Percentiles rank a stretch among this genome's conserved stretches.
These are phyloP conservation scores for Clavariopsis aquatica DNA, from an alignment of 495 filamentous ascomycete species.

Conservation along the genomic window DNA sequence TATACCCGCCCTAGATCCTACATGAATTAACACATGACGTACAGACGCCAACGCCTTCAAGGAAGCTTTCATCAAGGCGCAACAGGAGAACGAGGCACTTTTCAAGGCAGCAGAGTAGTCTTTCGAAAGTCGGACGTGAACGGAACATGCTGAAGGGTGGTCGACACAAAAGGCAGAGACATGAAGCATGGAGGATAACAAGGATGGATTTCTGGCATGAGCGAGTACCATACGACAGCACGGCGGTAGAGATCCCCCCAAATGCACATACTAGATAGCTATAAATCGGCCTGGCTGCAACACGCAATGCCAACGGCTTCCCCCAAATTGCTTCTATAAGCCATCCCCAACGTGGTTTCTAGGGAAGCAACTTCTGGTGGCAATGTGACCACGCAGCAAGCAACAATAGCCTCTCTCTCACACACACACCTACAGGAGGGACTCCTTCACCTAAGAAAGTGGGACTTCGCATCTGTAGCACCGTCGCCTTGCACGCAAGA, in stretches of 20 bases:
- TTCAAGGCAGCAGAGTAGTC: conserved; percentile 51
- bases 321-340: conserved; percentile 11
- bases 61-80: conserved; percentile 96
- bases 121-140: too few species aligned
- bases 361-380: neutral
- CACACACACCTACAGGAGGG: too few species aligned
- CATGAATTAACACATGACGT: neutral
- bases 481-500: neutral
- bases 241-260: conserved; percentile 25
- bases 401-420: too few species aligned
- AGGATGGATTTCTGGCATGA: conserved; percentile 12
- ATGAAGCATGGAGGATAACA: neutral
- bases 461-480: neutral
- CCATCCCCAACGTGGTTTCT: neutral
- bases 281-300: conserved; percentile 16
- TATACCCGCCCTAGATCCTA: conserved; percentile 6
- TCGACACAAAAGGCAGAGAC: neutral
- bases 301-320: conserved; percentile 4
- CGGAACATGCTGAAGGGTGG: neutral
- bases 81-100: conserved; percentile 90
- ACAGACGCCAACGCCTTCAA: conserved; percentile 96
- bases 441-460: too few species aligned
- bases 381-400: too few species aligned
- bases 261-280: conserved; percentile 38
- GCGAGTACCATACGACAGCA: neutral